These are phyloP conservation scores for Chaetomiaceae sp. DNA, from an alignment of 2,329 filamentous ascomycete genomes.

Conservation along the genomic window DNA sequence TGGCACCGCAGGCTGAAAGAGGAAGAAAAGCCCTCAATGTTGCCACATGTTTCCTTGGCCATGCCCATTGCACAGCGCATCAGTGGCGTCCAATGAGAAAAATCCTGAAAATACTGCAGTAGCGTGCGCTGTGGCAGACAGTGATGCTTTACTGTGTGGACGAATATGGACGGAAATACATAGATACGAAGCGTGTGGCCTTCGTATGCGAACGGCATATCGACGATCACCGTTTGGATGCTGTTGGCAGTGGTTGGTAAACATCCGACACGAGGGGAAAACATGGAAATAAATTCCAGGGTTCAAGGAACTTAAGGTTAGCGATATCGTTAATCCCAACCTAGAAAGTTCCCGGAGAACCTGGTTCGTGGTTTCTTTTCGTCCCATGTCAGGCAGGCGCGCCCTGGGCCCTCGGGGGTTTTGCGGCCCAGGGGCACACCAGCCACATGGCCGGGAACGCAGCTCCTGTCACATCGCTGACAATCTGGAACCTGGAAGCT, in stretches of 20 bases:
- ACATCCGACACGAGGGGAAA: neutral
- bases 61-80: conserved; percentile 1
- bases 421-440: neutral
- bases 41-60: conserved; percentile 9
- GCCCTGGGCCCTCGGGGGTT: neutral
- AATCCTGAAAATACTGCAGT: no score
- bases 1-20: neutral
- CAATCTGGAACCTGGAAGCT: no score
- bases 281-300: no score
- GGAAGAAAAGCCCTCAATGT: conserved; percentile 7
- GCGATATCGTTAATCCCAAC: neutral
- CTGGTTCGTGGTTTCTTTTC: neutral
- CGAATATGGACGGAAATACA: no score
- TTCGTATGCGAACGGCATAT: neutral
- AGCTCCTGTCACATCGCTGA: neutral
- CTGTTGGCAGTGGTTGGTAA: no score
- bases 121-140: no score
- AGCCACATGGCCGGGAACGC: neutral
- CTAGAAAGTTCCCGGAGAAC: neutral
- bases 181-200: no score
- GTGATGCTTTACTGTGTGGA: no score
- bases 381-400: neutral
- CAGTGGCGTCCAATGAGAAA: conserved; percentile 15
- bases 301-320: no score
- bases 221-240: conserved; percentile 3